These are phyloP conservation scores for Lupinus albus DNA, from an alignment of 306 rosid species.

Conservation along the genomic window DNA sequence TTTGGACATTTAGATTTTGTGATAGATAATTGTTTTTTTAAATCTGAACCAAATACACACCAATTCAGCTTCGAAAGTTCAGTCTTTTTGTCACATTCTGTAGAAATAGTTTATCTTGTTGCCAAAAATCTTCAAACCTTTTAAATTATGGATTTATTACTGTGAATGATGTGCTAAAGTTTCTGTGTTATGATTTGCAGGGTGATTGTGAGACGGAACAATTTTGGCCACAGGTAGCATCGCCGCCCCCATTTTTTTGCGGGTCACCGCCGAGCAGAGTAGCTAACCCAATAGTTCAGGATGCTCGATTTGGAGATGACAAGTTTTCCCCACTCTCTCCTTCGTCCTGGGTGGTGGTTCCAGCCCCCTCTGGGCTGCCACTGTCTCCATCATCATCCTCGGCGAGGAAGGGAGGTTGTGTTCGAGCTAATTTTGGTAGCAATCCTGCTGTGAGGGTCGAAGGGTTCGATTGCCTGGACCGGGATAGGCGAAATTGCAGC, in stretches of 20 bases:
- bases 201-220: constrained; percentile 66
- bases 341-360: constrained; percentile 45
- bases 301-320: constrained; percentile 84
- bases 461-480: constrained; percentile 90
- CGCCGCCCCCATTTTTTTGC: constrained; percentile 89
- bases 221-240: constrained; percentile 53
- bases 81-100: no score
- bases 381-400: constrained; percentile 65
- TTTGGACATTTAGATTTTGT: no score
- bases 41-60: no score
- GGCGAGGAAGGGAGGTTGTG: constrained; percentile 73
- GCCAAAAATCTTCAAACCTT: no score
- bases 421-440: constrained; percentile 67
- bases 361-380: constrained; percentile 45
- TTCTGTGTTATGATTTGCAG: constrained; percentile 40
- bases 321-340: constrained; percentile 52
- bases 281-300: constrained; percentile 90
- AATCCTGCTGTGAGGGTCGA: constrained; percentile 84
- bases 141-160: constrained; percentile 3
- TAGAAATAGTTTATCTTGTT: no score
- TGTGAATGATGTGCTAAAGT: constrained; percentile 22
- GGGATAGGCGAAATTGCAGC: constrained; percentile 85
- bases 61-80: no score
- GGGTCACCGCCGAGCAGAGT: constrained; percentile 99
- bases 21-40: no score